Conservation (phyloP, 495 filamentous ascomycete genomes). For the Penicillium nucicola region DNA sequence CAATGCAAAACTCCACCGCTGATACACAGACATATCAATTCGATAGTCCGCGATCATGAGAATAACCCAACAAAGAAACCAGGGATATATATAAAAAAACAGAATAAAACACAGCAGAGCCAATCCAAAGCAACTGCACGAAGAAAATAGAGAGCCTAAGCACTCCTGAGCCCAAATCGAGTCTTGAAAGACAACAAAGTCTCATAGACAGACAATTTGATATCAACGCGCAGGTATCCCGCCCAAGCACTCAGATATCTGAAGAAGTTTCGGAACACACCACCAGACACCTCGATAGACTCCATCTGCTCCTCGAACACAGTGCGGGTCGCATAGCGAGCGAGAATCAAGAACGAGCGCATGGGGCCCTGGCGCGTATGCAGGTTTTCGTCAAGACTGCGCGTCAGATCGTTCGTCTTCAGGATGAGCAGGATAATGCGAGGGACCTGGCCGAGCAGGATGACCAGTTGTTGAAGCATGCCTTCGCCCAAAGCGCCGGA, state of each 20-base stretch:
- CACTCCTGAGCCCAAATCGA: constrained; percentile 30
- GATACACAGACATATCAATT: constrained; percentile 30
- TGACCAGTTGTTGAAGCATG: constrained; percentile 81
- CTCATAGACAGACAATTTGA: constrained; percentile 63
- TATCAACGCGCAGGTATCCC: constrained; percentile 58
- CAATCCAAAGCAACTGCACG: not conserved
- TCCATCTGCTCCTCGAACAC: constrained; percentile 89
- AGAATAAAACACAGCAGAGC: not conserved
- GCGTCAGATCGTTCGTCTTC: constrained; percentile 97
- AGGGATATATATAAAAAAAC: constrained; percentile 12
- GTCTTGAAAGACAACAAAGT: constrained; percentile 45
- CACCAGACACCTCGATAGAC: constrained; percentile 55
- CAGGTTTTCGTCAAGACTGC: constrained; percentile 89
- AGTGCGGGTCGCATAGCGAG: constrained; percentile 83
- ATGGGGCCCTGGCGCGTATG: constrained; percentile 86
- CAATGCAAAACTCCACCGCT: constrained; percentile 29
- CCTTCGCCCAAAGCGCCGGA: constrained; percentile 80
- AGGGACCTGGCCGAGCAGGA: constrained; percentile 84
- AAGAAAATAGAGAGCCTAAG: not conserved
- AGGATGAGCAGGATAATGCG: constrained; percentile 90
- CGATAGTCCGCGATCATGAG: constrained; percentile 26
- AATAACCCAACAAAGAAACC: not conserved
- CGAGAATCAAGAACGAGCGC: constrained; percentile 89
- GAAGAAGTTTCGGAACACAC: constrained; percentile 54
- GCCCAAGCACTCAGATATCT: constrained; percentile 55